Percentiles rank a stretch among this genome's conserved stretches.
phyloP scores from a whole-genome alignment of 2,329 filamentous ascomycete species.

The Cytospora piceae region DNA sequence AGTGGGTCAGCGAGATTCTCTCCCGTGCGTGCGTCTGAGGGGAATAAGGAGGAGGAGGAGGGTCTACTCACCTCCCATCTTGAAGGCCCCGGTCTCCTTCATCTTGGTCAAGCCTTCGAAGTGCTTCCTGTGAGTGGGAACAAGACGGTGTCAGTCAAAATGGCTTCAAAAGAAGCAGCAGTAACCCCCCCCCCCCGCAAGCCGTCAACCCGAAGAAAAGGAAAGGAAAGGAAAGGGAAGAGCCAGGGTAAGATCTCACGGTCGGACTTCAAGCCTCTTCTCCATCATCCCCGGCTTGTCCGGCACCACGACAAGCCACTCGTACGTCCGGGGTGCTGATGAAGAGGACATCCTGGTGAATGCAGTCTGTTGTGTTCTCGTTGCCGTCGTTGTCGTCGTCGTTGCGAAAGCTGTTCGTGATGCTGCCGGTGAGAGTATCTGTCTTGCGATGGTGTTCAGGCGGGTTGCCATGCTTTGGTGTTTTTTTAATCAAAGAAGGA shows the following conservation, averaged over 20 bases:
- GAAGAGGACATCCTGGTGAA: conserved; percentile 22
- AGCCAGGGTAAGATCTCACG: conserved; percentile 46
- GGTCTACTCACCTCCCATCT: conserved; percentile 64
- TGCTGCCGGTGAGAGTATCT: conserved; percentile 8
- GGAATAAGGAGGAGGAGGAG: neutral
- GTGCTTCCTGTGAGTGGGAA: conserved; percentile 49
- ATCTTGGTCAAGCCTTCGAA: conserved; percentile 58
- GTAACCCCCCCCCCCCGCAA: neutral
- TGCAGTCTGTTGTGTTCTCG: too few species aligned
- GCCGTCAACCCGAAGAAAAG: too few species aligned
- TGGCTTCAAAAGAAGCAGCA: conserved; percentile 8
- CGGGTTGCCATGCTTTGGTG: conserved; percentile 15
- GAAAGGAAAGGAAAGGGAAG: neutral
- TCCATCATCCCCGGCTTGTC: conserved; percentile 64
- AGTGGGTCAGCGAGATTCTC: conserved; percentile 12
- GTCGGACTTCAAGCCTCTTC: conserved; percentile 65
- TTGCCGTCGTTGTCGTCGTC: neutral
- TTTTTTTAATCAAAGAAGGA: neutral
- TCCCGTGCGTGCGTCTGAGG: neutral
- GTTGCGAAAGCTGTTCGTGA: conserved; percentile 14
- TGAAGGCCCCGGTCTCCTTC: conserved; percentile 59
- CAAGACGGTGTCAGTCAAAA: conserved; percentile 25
- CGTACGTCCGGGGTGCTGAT: conserved; percentile 47
- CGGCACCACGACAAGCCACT: conserved; percentile 72
- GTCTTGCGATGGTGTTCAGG: conserved; percentile 21